Conservation (phyloP, 225 moss, liverwort and hornwort genomes). For the Bryum argenteum region DNA sequence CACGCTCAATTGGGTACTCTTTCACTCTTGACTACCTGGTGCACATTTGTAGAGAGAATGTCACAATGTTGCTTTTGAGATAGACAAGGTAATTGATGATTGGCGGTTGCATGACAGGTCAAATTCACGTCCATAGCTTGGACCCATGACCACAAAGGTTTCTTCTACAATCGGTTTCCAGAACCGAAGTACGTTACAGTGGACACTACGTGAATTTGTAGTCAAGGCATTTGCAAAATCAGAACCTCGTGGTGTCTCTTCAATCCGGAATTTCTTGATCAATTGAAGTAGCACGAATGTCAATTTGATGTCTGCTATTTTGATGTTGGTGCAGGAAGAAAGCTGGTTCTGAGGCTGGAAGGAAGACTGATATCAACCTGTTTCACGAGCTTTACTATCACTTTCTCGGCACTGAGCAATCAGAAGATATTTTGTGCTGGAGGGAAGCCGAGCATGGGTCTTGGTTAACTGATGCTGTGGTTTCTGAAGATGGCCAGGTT, state of each 20-base stretch:
- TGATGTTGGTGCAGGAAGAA: slow-evolving; percentile 46
- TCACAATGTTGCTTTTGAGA: not conserved
- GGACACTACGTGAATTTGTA: not conserved
- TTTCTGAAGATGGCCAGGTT: slow-evolving; percentile 94
- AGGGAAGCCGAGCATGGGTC: slow-evolving; percentile 60
- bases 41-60: not conserved
- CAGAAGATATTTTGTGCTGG: slow-evolving; percentile 92
- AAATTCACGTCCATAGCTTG: slow-evolving; percentile 85
- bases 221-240: not conserved
- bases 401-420: slow-evolving; percentile 73
- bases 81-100: not conserved
- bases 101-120: slow-evolving; percentile 42
- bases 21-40: not conserved
- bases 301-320: slow-evolving; percentile 15
- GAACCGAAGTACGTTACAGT: slow-evolving; percentile 60
- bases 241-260: not conserved
- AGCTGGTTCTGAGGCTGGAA: slow-evolving; percentile 62
- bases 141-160: slow-evolving; percentile 82
- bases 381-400: slow-evolving; percentile 89
- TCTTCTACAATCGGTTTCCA: slow-evolving; percentile 88
- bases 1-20: slow-evolving; percentile 67
- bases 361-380: slow-evolving; percentile 81
- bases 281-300: not conserved
- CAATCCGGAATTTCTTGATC: not conserved
- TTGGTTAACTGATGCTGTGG: slow-evolving; percentile 68